Evolutionary conservation across 306 rosid species (phyloP).

Genomic region (Myrica gale): DNA sequence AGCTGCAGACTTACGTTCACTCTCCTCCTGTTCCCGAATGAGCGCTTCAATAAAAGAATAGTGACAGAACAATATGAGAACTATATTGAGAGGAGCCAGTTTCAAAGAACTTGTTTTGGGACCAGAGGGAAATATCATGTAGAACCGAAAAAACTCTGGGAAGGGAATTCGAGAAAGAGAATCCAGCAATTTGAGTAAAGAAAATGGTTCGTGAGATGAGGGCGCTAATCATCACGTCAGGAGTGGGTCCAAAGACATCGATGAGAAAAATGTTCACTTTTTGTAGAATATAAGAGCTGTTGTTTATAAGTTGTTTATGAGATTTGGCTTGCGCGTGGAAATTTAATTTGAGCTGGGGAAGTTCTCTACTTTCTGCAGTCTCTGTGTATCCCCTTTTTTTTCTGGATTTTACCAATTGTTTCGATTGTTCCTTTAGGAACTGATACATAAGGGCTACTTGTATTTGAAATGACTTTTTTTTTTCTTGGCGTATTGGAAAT

Average conservation of each 20-base stretch:
- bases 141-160: not conserved
- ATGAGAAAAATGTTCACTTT: not conserved
- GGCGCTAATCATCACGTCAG: not conserved
- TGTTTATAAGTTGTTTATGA: not conserved
- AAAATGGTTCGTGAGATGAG: not conserved
- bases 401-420: not conserved
- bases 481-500: not conserved
- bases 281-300: not conserved
- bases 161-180: not conserved
- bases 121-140: conserved; percentile 8
- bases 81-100: not conserved
- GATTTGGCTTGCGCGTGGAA: conserved; percentile 36
- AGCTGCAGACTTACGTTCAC: conserved; percentile 55
- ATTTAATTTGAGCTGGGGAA: not conserved
- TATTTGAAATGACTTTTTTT: no score
- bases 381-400: not conserved
- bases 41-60: conserved; percentile 34
- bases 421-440: not conserved
- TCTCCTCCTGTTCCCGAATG: conserved; percentile 54
- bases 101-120: conserved; percentile 3
- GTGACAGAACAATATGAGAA: conserved; percentile 19
- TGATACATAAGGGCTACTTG: not conserved
- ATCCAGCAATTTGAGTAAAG: not conserved
- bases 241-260: not conserved
- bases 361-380: not conserved